Conservation (phyloP, 2,329 filamentous ascomycete species). For the Arthroderma sp. region DNA sequence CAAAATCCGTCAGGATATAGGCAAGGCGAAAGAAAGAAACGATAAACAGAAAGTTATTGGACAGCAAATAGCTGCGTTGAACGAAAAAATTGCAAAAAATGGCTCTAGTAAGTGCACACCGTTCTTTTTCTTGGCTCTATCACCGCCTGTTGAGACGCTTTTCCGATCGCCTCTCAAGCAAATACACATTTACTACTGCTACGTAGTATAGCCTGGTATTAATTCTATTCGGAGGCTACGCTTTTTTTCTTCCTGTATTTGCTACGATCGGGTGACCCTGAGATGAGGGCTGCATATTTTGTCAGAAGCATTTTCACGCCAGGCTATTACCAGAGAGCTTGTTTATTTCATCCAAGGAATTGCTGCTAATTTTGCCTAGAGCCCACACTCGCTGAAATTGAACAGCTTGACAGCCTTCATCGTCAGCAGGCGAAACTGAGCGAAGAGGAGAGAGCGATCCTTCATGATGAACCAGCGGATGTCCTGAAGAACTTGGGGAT, state of each 20-base stretch:
- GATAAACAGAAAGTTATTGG: slow-evolving; percentile 28
- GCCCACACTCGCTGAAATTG: slow-evolving; percentile 27
- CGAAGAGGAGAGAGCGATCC: slow-evolving; percentile 36
- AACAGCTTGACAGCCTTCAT: slow-evolving; percentile 33
- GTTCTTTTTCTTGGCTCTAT: neutral
- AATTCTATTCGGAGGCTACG: neutral
- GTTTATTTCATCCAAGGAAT: neutral
- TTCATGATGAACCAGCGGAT: slow-evolving; percentile 36
- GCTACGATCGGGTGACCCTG: too few relatives aligned
- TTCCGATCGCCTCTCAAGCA: too few relatives aligned
- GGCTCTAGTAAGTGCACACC: slow-evolving; percentile 26
- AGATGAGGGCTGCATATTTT: too few relatives aligned
- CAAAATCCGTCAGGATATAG: slow-evolving; percentile 29
- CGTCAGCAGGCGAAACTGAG: slow-evolving; percentile 34
- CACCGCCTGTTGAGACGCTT: neutral
- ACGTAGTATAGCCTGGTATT: neutral
- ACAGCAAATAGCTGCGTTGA: slow-evolving; percentile 28
- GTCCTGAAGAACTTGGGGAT: slow-evolving; percentile 39
- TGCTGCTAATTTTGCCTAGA: slow-evolving; percentile 12
- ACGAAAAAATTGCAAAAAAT: slow-evolving; percentile 32
- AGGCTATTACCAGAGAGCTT: too few relatives aligned
- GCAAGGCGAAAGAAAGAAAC: slow-evolving; percentile 32
- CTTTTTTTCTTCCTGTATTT: neutral
- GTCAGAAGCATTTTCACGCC: too few relatives aligned
- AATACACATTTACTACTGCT: too few relatives aligned